Base-by-base conservation (phyloP, 1,139 yeast genomes). In the Kodamaea ohmeri region DNA sequence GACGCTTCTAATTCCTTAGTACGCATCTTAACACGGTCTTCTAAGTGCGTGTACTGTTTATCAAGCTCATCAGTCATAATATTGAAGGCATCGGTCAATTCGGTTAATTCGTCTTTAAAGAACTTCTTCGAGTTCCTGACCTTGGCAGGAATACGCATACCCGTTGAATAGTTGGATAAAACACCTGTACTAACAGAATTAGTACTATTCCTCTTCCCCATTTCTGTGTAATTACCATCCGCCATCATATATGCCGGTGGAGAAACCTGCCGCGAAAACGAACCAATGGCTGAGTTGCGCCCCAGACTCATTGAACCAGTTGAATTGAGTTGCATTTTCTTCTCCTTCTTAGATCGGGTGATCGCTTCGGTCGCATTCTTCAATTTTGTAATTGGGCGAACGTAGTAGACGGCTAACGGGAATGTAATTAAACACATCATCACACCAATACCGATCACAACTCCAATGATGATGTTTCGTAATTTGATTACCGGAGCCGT, bases 1-100 rank as follows among this genome's bases (percentile, higher is more conserved):
- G 95, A 94, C 1, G 83, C 86, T 58, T 89, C 96, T 35, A 90
- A 69, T 58, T 90, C 96, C 53, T 78, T 81, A 0, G 98, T 92
- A 55, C 97, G 76, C 32, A 81, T 81, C 39, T 79, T 75, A n/a
- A 92, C 97, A 45, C 96, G 74, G 48, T 88, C 95, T 61, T 92
- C 97, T 39, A 92, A 61, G 54, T 84, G 83, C 4, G 83, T 70
- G 53, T 90, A 90, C 55, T 90, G 97, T 45, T 78, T 74, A 45
- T 85, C 89, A 30, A 92, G 67, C 52, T 88, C 95, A 52, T 83
- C 89, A 6, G 95, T 82, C 97, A 90, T 88, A 27, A 82, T 81
- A 55, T 89, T 89, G 60, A 89, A 92, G 0, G 96, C 92, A 36
- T 83, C 92, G 0, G 95, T 82, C 36, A 90, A 67, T 50, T 88